Evolutionary conservation across 805 yeast genomes (phyloP).

Genomic region (Wickerhamia fluorescens): DNA sequence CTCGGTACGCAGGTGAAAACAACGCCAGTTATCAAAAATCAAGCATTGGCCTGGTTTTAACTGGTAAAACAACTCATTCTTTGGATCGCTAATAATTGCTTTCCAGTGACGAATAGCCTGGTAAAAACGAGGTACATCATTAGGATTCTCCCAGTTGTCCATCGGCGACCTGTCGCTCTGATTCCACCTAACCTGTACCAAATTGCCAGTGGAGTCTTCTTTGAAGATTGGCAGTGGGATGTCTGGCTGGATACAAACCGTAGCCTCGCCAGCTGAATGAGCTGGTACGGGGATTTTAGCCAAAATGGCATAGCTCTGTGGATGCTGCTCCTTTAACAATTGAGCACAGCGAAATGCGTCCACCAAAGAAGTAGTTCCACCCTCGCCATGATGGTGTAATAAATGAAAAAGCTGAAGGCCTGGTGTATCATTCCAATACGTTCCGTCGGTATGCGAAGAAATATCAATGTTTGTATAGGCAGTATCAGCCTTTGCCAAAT

Average conservation of each 20-base stretch:
- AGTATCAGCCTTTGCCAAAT: constrained; percentile 58
- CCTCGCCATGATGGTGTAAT: constrained; percentile 54
- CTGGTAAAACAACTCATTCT: constrained; percentile 47
- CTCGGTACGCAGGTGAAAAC: constrained; percentile 59
- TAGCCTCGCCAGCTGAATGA: constrained; percentile 68
- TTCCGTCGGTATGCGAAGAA: constrained; percentile 64
- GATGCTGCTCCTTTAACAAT: constrained; percentile 37
- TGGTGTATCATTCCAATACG: constrained; percentile 69
- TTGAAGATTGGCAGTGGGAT: constrained; percentile 52
- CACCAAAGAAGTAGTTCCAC: constrained; percentile 62
- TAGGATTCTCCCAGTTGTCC: constrained; percentile 42
- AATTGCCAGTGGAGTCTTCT: constrained; percentile 42
- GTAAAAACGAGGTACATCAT: constrained; percentile 47
- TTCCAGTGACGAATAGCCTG: constrained; percentile 54
- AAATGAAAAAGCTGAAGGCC: constrained; percentile 65
- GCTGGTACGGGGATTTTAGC: constrained; percentile 51
- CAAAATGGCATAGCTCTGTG: constrained; percentile 46
- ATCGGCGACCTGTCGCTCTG: constrained; percentile 61
- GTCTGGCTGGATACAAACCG: constrained; percentile 53
- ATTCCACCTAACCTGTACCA: constrained; percentile 65
- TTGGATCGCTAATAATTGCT: constrained; percentile 39
- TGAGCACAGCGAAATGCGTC: constrained; percentile 61
- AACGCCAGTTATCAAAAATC: constrained; percentile 69
- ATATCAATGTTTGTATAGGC: constrained; percentile 66
- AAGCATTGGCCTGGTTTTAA: constrained; percentile 59